Conservation (phyloP, 352 stramenopile species). For the Globisporangium recalcitrans region DNA sequence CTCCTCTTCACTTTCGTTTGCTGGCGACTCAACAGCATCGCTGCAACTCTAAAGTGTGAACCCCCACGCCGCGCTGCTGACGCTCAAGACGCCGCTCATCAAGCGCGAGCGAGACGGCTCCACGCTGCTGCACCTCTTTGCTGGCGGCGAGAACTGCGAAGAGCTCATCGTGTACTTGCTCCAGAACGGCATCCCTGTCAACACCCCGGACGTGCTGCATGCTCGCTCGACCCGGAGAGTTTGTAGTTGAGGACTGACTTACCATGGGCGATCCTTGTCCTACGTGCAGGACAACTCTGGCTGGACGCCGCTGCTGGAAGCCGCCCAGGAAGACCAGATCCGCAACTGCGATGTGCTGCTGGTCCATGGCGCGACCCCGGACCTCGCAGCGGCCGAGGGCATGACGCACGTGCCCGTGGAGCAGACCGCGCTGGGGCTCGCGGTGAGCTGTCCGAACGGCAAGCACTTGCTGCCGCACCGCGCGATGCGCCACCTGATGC, state of each 20-base stretch:
- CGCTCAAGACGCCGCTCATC: conserved; percentile 23
- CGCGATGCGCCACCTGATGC: conserved; percentile 45
- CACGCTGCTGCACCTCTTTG: conserved; percentile 53
- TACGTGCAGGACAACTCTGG: conserved; percentile 28
- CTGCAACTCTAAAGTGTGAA: conserved; percentile 46
- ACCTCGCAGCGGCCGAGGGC: conserved; percentile 22
- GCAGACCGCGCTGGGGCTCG: conserved; percentile 43
- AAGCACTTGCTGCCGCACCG: conserved; percentile 50
- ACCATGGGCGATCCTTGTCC: neutral
- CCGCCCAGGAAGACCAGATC: conserved; percentile 52
- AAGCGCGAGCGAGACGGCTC: conserved; percentile 38
- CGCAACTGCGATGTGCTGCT: conserved; percentile 41
- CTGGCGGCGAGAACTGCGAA: conserved; percentile 45
- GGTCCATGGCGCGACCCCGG: conserved; percentile 32
- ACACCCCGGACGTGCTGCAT: conserved; percentile 25
- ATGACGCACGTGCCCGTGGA: conserved; percentile 43
- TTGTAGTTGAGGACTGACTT: neutral
- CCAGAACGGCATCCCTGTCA: conserved; percentile 26
- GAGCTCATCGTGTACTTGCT: conserved; percentile 46
- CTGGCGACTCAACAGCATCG: too few relatives aligned
- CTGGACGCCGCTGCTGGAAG: conserved; percentile 61
- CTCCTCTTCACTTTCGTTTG: too few relatives aligned
- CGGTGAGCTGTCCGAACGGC: conserved; percentile 30
- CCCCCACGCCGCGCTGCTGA: conserved; percentile 26
- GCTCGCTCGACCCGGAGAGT: too few relatives aligned